Evolutionary conservation across 768 basidiomycete species (phyloP), one percentile per base, ranked within the genome.

Genomic region (Termitomyces sp.): DNA sequence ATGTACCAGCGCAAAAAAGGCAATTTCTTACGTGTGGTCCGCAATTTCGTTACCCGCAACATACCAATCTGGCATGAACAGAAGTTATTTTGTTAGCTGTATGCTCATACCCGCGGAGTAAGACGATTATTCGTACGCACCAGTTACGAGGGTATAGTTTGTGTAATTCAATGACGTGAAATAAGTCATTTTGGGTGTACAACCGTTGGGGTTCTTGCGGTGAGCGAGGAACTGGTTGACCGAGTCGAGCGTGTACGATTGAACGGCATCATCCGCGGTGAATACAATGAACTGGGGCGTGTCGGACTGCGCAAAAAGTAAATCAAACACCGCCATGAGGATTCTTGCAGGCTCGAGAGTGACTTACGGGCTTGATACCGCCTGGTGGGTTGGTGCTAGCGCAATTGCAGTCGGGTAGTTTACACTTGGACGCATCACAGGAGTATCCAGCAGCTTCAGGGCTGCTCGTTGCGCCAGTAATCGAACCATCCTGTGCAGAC

Each of bases 1-100:
- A 21, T 44, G 9, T 5, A 5, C 2, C 6, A 17, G 14, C 2
- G 7, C 23, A 19, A 40, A 38, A 42, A 40, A 40, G 25, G 17
- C 49, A 1, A 40, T 53, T 25, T 75, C 82, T 63, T 69, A 86
- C 82, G 87, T 86, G 66, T 87, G 85, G 71, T 89, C 87, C 31
- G 86, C 87, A 61, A 92, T 90, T 68, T 92, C 90, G 67, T 91
- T 91, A 21, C 90, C 90, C 4, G 85, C 86, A 31, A 90, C 88
- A 68, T 74, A 91, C 87, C 86, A 90, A 68, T 90, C 87, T 74
- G 75, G 19, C 59, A 52, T 25, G 16, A 44, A 55, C 48, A 57
- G 41, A 44, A 53, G 48, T 34, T n/a, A n/a, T 23, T 27, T 19
- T 7, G 23, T 50, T 11, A 53, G 38, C 11, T 51, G 4, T 7